Percentiles rank a stretch among this genome's conserved stretches.
These are phyloP conservation scores for Diaporthe helianthi DNA, from an alignment of 2,329 filamentous ascomycete species.

Conservation along the genomic window DNA sequence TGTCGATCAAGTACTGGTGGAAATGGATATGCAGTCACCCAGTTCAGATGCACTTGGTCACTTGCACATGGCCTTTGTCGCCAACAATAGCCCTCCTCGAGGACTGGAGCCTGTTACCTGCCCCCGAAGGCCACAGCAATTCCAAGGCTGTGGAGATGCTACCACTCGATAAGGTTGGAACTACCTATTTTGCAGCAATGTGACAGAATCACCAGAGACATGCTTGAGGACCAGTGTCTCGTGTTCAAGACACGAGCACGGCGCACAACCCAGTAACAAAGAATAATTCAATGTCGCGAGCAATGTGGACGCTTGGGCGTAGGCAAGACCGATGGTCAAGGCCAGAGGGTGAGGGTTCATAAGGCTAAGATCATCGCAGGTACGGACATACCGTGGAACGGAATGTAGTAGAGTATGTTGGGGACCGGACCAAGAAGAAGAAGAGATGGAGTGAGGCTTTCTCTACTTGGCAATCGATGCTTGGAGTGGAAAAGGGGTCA, in stretches of 20 bases:
- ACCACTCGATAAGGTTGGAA: neutral
- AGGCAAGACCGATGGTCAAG: neutral
- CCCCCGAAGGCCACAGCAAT: neutral
- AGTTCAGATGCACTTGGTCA: neutral
- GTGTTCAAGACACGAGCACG: neutral
- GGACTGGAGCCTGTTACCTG: neutral
- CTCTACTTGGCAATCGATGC: neutral
- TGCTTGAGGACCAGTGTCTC: neutral
- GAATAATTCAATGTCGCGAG: neutral
- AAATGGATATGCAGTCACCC: neutral
- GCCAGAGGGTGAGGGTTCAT: neutral
- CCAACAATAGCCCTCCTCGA: neutral
- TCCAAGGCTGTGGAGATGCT: neutral
- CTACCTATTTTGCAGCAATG: neutral
- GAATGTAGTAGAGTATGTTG: neutral
- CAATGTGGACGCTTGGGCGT: neutral
- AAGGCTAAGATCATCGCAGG: neutral
- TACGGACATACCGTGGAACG: neutral
- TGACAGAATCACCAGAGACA: neutral
- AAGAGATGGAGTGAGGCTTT: neutral
- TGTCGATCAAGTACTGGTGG: neutral
- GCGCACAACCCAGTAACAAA: neutral
- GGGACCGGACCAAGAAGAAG: neutral
- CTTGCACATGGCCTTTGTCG: neutral
- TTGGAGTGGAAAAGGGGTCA: neutral